These are phyloP conservation scores for Sporothrix pseudoabietina DNA, from an alignment of 2,329 filamentous ascomycete genomes.

Conservation along the genomic window DNA sequence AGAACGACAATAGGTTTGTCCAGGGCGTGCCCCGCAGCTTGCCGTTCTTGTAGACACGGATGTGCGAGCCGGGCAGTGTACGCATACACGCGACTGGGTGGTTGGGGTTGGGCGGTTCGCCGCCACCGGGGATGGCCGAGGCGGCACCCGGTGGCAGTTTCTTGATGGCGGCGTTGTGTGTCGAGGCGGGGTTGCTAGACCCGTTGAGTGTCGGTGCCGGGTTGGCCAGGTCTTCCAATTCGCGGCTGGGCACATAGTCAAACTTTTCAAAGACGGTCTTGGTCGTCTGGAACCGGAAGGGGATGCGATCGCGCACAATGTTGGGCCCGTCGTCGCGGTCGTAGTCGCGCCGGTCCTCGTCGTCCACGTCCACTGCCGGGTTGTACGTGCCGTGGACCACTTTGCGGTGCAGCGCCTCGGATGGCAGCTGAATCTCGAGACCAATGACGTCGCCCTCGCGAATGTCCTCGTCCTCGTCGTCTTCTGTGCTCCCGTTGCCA, in stretches of 20 bases:
- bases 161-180: conserved; percentile 48
- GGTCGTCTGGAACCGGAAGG: conserved; percentile 90
- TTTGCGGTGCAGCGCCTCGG: conserved; percentile 82
- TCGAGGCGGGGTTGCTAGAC: conserved; percentile 37
- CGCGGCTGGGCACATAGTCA: conserved; percentile 84
- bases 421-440: conserved; percentile 86
- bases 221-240: conserved; percentile 83
- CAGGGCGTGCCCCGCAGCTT: conserved; percentile 83
- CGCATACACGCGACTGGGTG: conserved; percentile 75
- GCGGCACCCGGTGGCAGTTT: conserved; percentile 40
- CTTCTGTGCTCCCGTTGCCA: background rate
- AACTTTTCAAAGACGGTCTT: conserved; percentile 86
- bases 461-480: conserved; percentile 65
- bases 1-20: conserved; percentile 82
- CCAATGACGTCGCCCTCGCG: conserved; percentile 92
- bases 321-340: conserved; percentile 62
- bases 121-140: conserved; percentile 42
- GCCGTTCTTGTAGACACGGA: conserved; percentile 93
- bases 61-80: conserved; percentile 81
- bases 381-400: conserved; percentile 87
- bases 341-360: conserved; percentile 45
- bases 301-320: conserved; percentile 91
- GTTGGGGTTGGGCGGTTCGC: conserved; percentile 67
- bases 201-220: conserved; percentile 55
- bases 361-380: conserved; percentile 70